These are phyloP conservation scores for Diaporthe sp. DNA, from an alignment of 2,329 filamentous ascomycete species.

Conservation along the genomic window DNA sequence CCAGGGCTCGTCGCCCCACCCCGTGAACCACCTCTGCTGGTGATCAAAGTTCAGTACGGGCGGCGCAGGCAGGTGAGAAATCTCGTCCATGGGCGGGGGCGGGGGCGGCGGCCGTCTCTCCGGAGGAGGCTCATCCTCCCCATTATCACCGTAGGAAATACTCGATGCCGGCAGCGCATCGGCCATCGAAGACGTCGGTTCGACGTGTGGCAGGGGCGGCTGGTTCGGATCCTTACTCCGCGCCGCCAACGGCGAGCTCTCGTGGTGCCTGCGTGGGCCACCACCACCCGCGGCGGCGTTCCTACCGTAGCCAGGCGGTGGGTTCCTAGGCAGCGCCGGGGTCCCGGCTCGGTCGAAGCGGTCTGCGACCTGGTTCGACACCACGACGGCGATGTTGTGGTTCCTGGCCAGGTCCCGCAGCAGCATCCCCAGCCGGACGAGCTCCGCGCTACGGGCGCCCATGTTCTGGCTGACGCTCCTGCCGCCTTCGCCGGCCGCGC, in stretches of 20 bases:
- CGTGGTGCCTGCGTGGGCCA: neutral
- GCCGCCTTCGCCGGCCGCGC: constrained; percentile 39
- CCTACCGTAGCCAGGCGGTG: constrained; percentile 27
- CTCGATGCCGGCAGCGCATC: constrained; percentile 47
- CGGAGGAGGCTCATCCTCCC: constrained; percentile 27
- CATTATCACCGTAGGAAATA: constrained; percentile 41
- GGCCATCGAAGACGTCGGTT: constrained; percentile 54
- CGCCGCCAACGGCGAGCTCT: constrained; percentile 58
- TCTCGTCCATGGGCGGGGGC: constrained; percentile 23
- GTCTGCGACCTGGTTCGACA: constrained; percentile 96
- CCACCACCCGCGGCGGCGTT: neutral
- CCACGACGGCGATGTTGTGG: constrained; percentile 84
- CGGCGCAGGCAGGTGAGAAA: constrained; percentile 24
- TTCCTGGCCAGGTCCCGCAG: constrained; percentile 80
- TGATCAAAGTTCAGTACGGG: constrained; percentile 80
- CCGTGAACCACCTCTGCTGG: constrained; percentile 94
- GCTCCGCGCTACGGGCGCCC: constrained; percentile 79
- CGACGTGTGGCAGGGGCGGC: constrained; percentile 42
- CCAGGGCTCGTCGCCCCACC: constrained; percentile 81
- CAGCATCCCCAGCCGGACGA: constrained; percentile 80
- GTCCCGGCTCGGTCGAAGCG: constrained; percentile 65
- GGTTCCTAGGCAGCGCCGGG: constrained; percentile 37
- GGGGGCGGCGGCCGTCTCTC: constrained; percentile 12
- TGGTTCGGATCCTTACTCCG: constrained; percentile 49
- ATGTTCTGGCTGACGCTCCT: constrained; percentile 64